Evolutionary conservation across 2,329 filamentous ascomycete genomes (phyloP), one percentile per base, ranked within the genome.

Genomic region (Rhynchosporium agropyri): DNA sequence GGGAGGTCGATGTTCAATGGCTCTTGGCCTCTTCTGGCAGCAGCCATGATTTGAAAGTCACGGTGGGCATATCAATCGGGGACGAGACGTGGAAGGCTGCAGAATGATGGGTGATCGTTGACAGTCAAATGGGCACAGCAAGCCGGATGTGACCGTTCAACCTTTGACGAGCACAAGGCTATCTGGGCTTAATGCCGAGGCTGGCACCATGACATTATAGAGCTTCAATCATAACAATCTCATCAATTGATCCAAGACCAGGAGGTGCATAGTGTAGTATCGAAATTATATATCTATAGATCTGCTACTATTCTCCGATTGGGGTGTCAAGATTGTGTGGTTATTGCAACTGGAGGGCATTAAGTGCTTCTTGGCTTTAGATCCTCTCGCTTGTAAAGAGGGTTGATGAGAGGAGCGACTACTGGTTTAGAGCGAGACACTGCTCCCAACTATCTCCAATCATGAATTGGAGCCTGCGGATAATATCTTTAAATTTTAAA

Each of bases 1-100:
- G 71, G 61, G n/a, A 74, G 64, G 54, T 74, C 69, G 61, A 74
- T 61, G 55, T 69, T 74, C 48, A 74, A 62, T 31, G 72, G 72
- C 68, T 58, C 66, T 67, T 73, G 73, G 66, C 71, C 73, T 73
- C 72, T 63, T 70, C 70, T 67, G 54, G 67, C 64, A 56, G 72
- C 67, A 43, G 73, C 69, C 73, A 74, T 74, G 60, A 15, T 66
- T 54, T n/a, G 26, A 43, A 57, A 63, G 60, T 54, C 56, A 43
- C 48, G 46, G 49, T 54, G 58, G 26, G 63, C 65, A 67, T 67
- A 29, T 65, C 63, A 64, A 56, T 53, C 29, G 55, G 40, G 29
- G 55, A 36, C 29, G 31, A 51, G 51, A 59, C 53, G 53, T 45
- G 42, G 56, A 42, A 40, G 50, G 48, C 36, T 50, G 56, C 13